Conservation (phyloP, 2,329 filamentous ascomycete genomes). For the Cercospora sp. region DNA sequence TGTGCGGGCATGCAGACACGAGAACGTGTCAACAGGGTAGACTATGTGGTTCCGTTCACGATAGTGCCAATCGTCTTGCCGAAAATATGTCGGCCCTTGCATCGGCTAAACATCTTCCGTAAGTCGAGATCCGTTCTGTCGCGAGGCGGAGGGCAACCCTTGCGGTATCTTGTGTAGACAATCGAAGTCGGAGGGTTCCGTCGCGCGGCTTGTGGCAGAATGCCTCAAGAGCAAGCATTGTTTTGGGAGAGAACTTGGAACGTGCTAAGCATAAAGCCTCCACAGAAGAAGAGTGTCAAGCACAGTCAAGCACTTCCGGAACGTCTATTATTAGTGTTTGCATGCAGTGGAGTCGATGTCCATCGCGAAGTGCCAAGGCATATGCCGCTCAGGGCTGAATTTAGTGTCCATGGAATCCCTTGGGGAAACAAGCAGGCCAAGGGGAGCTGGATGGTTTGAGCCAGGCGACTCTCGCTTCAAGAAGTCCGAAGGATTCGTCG, state of each 20-base stretch:
- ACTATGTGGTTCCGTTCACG: neutral
- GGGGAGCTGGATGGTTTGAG: neutral
- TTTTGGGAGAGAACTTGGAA: neutral
- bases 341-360: neutral
- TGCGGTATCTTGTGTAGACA: neutral
- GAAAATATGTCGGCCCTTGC: slow-evolving; percentile 4
- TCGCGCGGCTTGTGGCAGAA: neutral
- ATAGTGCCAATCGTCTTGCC: neutral
- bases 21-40: slow-evolving; percentile 6
- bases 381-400: neutral
- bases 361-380: neutral
- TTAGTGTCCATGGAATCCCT: neutral
- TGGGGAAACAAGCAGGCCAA: neutral
- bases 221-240: neutral
- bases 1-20: neutral
- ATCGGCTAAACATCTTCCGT: neutral
- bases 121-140: neutral
- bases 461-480: neutral
- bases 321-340: neutral
- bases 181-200: neutral
- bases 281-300: neutral
- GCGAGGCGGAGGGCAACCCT: neutral
- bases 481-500: neutral
- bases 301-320: neutral
- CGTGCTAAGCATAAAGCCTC: neutral